phyloP scores from a whole-genome alignment of 805 yeast species.

The Lachancea meyersii region DNA sequence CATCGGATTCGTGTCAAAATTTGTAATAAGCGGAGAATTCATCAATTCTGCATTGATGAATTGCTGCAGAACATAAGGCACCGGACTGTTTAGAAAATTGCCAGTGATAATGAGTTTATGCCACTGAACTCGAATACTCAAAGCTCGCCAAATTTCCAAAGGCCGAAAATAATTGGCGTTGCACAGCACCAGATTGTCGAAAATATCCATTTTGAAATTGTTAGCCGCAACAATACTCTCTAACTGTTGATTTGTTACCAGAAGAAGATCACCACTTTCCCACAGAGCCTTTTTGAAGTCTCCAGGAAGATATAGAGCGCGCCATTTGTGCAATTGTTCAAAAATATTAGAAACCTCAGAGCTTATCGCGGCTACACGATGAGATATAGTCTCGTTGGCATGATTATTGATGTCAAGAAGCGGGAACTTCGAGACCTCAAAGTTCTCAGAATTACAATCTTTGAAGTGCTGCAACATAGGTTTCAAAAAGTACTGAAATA shows the following conservation, averaged over 20 bases:
- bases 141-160: conserved; percentile 2
- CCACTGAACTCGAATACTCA: neutral
- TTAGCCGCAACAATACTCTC: no score
- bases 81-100: neutral
- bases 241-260: conserved; percentile 1
- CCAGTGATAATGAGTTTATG: conserved; percentile 5
- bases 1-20: conserved; percentile 4
- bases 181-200: conserved; percentile 5
- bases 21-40: neutral
- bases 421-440: neutral
- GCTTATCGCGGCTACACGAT: neutral
- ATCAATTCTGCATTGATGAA: neutral
- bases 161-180: conserved; percentile 7
- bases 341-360: neutral
- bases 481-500: neutral
- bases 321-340: conserved; percentile 3
- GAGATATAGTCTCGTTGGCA: neutral
- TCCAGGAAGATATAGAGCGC: neutral
- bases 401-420: neutral
- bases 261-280: conserved; percentile 2
- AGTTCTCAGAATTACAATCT: neutral
- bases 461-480: conserved; percentile 1
- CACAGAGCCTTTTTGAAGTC: neutral
- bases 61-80: conserved; percentile 4
- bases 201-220: neutral